Percentiles rank a stretch among this genome's conserved stretches.
Conservation (phyloP, 2,329 filamentous ascomycete genomes). For the Fusarium sp. region DNA sequence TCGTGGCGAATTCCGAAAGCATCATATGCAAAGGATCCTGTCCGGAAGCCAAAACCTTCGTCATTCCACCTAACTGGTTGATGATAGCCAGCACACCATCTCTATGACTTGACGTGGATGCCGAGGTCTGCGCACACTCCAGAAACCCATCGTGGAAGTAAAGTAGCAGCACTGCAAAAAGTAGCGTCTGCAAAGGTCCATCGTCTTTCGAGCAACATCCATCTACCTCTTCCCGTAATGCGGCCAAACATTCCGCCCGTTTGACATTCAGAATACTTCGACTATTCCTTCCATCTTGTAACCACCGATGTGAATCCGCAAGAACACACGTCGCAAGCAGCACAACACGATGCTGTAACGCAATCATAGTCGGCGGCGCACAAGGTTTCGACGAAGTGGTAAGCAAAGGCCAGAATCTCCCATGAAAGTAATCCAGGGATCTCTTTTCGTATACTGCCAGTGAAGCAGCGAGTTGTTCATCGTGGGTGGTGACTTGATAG, state of each 20-base stretch:
- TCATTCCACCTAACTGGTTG: conserved; percentile 47
- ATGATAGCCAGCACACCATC: conserved; percentile 53
- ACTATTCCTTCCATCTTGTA: conserved; percentile 48
- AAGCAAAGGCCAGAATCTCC: conserved; percentile 49
- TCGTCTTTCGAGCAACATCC: conserved; percentile 48
- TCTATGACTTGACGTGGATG: conserved; percentile 51
- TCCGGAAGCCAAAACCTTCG: conserved; percentile 36
- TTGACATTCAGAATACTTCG: conserved; percentile 42
- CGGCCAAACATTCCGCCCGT: conserved; percentile 48
- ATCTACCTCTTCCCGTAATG: conserved; percentile 49
- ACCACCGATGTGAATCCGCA: conserved; percentile 48
- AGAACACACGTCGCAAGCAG: conserved; percentile 49
- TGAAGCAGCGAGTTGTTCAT: conserved; percentile 43
- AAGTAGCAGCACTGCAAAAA: conserved; percentile 57
- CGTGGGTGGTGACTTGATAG: conserved; percentile 42
- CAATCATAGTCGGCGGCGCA: conserved; percentile 46
- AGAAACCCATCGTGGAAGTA: conserved; percentile 56
- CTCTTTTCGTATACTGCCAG: conserved; percentile 47
- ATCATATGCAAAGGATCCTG: conserved; percentile 52
- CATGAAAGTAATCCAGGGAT: conserved; percentile 50
- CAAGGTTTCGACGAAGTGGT: conserved; percentile 47
- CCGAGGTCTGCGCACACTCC: conserved; percentile 46
- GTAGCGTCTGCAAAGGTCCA: conserved; percentile 46
- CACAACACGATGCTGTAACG: conserved; percentile 49
- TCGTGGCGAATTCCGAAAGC: conserved; percentile 57